Base-by-base conservation (phyloP, 192 early-diverging fungal species). In the Geosiphon pyriformis region DNA sequence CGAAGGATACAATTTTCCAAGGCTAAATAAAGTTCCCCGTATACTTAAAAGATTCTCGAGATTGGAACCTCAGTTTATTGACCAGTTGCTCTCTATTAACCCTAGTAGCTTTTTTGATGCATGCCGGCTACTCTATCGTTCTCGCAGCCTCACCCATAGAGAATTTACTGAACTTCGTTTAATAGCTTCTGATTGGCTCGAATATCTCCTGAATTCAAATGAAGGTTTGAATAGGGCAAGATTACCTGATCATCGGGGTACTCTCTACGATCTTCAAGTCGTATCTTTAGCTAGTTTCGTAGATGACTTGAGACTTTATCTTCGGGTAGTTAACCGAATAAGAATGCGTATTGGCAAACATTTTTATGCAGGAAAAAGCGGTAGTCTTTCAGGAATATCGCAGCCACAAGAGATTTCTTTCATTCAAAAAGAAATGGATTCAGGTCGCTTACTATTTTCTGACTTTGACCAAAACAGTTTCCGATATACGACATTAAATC, bases 331-430 rank as follows among this genome's bases (percentile, higher is more conserved):
- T 34, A 85, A 82, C 65, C 65, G 84, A 58, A 79, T 74, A 49
- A 76, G 84, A 10, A 85, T 85, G 84, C 69, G 84, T 7, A 79
- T 85, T n/a, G 82, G 82, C 22, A 82, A 82, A 33, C 81, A 83
- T 49, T 85, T 85, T 58, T 72, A 72, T 69, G 60, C 74, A 7
- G 48, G 72, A 17, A 68, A 74, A 46, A 68, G 74, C 54, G 68
- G 67, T 22, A 72, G 70, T 63, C 65, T 25, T 72, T 69, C 23
- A 65, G 69, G 50, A 62, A 61, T 42, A 65, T 68, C 6, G 70
- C 67, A 57, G 72, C 72, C 25, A 67, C 70, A 72, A 23, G 60
- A 68, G 20, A 66, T 53, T 15, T 53, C 65, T 20, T 49, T 22
- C 33, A 32, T 48, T 3, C 35, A 57, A 35, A 35, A 47, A 29